Base-by-base conservation (phyloP, 805 yeast species). In the Metschnikowia peoriensis region DNA sequence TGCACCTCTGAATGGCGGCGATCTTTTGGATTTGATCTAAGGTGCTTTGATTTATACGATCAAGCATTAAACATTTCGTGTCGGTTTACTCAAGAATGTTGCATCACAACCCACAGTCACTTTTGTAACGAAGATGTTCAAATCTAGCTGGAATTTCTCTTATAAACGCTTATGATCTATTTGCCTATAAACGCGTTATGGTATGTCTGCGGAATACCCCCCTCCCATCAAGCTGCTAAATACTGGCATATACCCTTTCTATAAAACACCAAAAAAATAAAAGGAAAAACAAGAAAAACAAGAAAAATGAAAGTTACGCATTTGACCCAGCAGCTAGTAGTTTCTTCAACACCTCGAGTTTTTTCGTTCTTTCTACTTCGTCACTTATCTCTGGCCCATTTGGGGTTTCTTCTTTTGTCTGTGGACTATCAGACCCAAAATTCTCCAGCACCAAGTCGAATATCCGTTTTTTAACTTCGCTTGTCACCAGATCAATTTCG, bases 401-500 rank as follows among this genome's bases (percentile, higher is more conserved):
- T 15, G 17, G 17, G 12, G 34, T 35, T 14, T 38, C 44, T 5
- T 16, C 10, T 29, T 37, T 39, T 16, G 28, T 11, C 10, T 32
- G 28, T 15, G 28, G 27, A 43, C n/a, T 43, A 4, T 35, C 38
- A 7, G 16, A 11, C 7, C 38, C 28, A 11, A 27, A 4, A 12
- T 17, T 34, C 27, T 29, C 34, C 32, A 10, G 52, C 12, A 55
- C 60, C 54, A 72, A 62, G 2, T 47, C 55, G 34, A 54, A 45
- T 6, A 82, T 68, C 50, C 70, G 70, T 5, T 54, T 53, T 53
- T 75, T 78, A 16, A 81, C 72, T 3, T 68, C 71, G 7, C 56
- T 48, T 46, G 78, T 71, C 4, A 77, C 76, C 14, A 57, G 61
- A 38, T 78, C 76, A 12, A 82, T 78, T 34, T 62, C 61, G 6